Conservation (phyloP, 2,329 filamentous ascomycete genomes). For the Hypoxylon sp. region DNA sequence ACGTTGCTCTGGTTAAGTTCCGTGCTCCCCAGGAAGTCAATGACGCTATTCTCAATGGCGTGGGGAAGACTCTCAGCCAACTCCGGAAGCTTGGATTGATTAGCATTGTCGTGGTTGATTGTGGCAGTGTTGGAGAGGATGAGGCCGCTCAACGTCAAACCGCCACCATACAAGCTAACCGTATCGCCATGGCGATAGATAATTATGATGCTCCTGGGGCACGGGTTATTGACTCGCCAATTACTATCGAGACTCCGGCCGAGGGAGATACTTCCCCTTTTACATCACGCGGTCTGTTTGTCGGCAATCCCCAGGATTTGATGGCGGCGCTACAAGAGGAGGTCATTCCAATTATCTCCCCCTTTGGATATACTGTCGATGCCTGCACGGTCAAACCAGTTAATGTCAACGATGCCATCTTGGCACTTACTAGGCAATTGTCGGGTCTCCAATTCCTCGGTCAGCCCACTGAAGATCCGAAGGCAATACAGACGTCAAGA, state of each 20-base stretch:
- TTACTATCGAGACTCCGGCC: constrained; percentile 56
- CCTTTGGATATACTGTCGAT: constrained; percentile 61
- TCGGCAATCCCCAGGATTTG: constrained; percentile 68
- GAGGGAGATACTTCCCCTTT: constrained; percentile 52
- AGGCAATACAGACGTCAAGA: constrained; percentile 55
- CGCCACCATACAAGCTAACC: constrained; percentile 75
- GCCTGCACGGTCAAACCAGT: constrained; percentile 58
- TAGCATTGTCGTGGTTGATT: constrained; percentile 87
- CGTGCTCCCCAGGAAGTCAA: constrained; percentile 79
- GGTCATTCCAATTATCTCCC: constrained; percentile 77
- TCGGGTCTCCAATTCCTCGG: constrained; percentile 72
- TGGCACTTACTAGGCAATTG: constrained; percentile 83
- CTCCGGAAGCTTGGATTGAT: constrained; percentile 85
- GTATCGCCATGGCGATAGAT: constrained; percentile 82
- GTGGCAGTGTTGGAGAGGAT: constrained; percentile 59
- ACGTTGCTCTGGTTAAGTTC: constrained; percentile 90
- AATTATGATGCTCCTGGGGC: constrained; percentile 76
- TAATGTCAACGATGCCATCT: constrained; percentile 73
- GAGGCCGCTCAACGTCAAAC: constrained; percentile 58
- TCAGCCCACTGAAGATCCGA: constrained; percentile 59
- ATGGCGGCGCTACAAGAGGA: constrained; percentile 76
- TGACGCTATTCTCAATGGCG: constrained; percentile 77
- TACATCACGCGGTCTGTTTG: constrained; percentile 55
- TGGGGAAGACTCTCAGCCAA: constrained; percentile 87
- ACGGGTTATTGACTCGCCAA: constrained; percentile 74